Conservation (phyloP, 441 rosid species). For the Populus tomentosa region DNA sequence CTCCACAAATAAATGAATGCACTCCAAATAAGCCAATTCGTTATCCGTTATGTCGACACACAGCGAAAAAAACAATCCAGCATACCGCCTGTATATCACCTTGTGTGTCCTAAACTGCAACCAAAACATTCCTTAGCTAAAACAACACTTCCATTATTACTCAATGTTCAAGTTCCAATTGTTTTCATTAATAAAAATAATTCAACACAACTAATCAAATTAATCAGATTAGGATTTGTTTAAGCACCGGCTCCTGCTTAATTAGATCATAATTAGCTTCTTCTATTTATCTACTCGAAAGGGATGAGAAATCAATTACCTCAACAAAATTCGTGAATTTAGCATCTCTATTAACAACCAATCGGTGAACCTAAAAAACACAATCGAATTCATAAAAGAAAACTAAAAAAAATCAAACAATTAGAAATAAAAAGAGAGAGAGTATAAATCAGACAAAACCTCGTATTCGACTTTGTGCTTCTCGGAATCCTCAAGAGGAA, state of each 20-base stretch:
- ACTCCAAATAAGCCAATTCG: slow-evolving; percentile 89
- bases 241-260: not conserved
- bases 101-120: slow-evolving; percentile 91
- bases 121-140: slow-evolving; percentile 6
- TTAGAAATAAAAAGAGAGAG: not conserved
- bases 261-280: not conserved
- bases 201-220: not conserved
- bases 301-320: slow-evolving; percentile 28
- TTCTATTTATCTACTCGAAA: not conserved
- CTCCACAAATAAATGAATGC: slow-evolving; percentile 95
- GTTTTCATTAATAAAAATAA: not conserved
- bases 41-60: slow-evolving; percentile 96
- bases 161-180: not conserved
- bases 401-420: not conserved
- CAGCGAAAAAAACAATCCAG: slow-evolving; percentile 88
- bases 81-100: slow-evolving; percentile 94
- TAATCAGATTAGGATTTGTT: not conserved
- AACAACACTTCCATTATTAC: no score
- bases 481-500: slow-evolving; percentile 96
- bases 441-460: slow-evolving; percentile 28
- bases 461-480: slow-evolving; percentile 99
- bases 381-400: not conserved
- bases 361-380: slow-evolving; percentile 72
- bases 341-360: slow-evolving; percentile 93
- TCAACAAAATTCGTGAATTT: slow-evolving; percentile 96